Conservation (phyloP, 805 yeast genomes). For the Candida bentonensis region DNA sequence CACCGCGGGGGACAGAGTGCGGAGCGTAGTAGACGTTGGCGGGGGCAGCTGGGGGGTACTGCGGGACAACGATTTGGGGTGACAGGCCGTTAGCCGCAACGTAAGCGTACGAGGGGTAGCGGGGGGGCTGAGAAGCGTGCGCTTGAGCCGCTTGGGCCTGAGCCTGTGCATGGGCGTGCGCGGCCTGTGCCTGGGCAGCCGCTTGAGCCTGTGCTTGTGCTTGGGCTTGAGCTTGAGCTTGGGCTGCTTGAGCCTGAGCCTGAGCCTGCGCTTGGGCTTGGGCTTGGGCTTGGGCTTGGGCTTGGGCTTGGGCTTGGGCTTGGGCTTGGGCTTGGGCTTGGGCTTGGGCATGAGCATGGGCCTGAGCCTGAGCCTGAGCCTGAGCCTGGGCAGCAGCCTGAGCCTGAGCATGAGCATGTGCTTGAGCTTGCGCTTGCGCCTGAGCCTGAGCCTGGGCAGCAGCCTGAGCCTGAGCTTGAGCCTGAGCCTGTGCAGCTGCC, state of each 20-base stretch:
- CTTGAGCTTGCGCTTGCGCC: constrained; percentile 12
- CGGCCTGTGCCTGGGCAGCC: constrained; percentile 10
- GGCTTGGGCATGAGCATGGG: constrained; percentile 3
- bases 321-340: constrained; percentile 9
- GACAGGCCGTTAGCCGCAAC: background rate
- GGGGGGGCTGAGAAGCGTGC: constrained; percentile 5
- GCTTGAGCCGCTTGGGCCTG: constrained; percentile 3
- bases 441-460: constrained; percentile 6
- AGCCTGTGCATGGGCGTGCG: constrained; percentile 8
- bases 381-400: constrained; percentile 9
- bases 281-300: constrained; percentile 7
- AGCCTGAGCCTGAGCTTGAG: constrained; percentile 10
- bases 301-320: constrained; percentile 5
- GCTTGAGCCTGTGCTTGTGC: constrained; percentile 11
- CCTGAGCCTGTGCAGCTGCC: constrained; percentile 6
- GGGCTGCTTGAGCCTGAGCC: constrained; percentile 8
- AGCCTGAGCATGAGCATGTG: constrained; percentile 12
- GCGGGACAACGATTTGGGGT: background rate
- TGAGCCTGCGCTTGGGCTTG: too few relatives aligned
- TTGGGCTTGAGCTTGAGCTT: constrained; percentile 8
- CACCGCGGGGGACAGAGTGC: too few relatives aligned
- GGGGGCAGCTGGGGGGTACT: background rate
- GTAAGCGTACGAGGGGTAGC: background rate
- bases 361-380: constrained; percentile 7
- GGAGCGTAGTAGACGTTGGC: too few relatives aligned